phyloP scores from a whole-genome alignment of 164 flowering plant genomes.

The Warburgia ugandensis region DNA sequence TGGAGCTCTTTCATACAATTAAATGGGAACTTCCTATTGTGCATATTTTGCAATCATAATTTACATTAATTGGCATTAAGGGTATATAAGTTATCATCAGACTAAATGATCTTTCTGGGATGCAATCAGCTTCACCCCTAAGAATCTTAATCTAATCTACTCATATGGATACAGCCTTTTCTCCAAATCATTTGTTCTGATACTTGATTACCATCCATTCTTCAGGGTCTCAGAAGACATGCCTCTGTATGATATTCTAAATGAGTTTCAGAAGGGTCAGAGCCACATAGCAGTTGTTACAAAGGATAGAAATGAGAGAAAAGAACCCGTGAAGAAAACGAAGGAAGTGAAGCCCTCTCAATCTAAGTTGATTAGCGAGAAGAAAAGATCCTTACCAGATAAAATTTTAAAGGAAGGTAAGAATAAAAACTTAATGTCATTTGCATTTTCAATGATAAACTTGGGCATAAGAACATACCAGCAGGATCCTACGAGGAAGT shows the following conservation, averaged over 20 bases:
- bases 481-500: too few species aligned
- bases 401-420: conserved; percentile 18
- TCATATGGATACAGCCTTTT: background rate
- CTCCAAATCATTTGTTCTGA: background rate
- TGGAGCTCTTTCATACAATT: too few species aligned
- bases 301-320: conserved; percentile 40
- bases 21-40: too few species aligned
- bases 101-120: too few species aligned
- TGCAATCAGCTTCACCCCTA: too few species aligned
- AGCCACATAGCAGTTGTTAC: conserved; percentile 88
- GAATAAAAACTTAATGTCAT: conserved; percentile 1
- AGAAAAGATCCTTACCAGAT: conserved; percentile 9
- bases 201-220: conserved; percentile 10
- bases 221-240: conserved; percentile 44
- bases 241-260: conserved; percentile 89
- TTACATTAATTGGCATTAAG: too few species aligned
- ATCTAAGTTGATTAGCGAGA: conserved; percentile 11
- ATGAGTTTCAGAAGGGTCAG: conserved; percentile 92
- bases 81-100: too few species aligned
- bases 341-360: conserved; percentile 25
- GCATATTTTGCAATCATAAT: too few species aligned
- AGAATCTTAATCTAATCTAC: background rate
- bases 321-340: conserved; percentile 24
- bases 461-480: too few species aligned
- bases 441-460: background rate